phyloP scores from a whole-genome alignment of 441 rosid genomes.

The Euphorbia schlechtendalii region DNA sequence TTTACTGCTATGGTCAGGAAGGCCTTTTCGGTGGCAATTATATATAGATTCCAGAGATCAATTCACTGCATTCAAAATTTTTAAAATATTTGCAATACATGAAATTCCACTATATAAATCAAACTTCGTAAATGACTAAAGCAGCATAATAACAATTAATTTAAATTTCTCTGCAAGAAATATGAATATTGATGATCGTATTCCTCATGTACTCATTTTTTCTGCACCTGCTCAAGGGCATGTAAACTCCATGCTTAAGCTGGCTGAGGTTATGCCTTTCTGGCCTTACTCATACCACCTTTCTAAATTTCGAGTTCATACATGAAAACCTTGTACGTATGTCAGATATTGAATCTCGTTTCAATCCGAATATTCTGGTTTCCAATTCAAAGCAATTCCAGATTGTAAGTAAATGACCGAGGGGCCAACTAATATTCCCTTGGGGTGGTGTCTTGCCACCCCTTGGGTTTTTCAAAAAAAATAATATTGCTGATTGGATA shows the following conservation, averaged over 20 bases:
- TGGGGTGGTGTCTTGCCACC: no score
- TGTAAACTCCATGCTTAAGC: constrained; percentile 39
- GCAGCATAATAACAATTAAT: not conserved
- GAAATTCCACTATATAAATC: not conserved
- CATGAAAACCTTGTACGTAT: constrained; percentile 3
- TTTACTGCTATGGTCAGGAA: no score
- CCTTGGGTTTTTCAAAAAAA: no score
- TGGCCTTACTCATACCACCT: constrained; percentile 27
- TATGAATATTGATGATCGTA: constrained; percentile 12
- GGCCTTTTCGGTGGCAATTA: not conserved
- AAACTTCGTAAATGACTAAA: not conserved
- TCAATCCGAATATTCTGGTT: constrained; percentile 3
- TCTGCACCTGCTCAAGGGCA: constrained; percentile 44
- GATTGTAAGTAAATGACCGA: not conserved
- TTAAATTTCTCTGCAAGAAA: not conserved
- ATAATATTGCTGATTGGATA: not conserved
- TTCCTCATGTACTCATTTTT: constrained; percentile 40
- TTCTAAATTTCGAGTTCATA: constrained; percentile 9
- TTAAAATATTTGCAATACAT: no score
- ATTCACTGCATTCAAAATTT: not conserved
- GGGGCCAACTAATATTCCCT: not conserved
- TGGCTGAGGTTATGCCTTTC: constrained; percentile 36
- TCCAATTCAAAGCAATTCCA: constrained; percentile 9
- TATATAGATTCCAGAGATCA: not conserved
- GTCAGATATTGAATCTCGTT: constrained; percentile 16